Evolutionary conservation across 73 alveolate species (phyloP).

Genomic region (Durusdinium trenchii): DNA sequence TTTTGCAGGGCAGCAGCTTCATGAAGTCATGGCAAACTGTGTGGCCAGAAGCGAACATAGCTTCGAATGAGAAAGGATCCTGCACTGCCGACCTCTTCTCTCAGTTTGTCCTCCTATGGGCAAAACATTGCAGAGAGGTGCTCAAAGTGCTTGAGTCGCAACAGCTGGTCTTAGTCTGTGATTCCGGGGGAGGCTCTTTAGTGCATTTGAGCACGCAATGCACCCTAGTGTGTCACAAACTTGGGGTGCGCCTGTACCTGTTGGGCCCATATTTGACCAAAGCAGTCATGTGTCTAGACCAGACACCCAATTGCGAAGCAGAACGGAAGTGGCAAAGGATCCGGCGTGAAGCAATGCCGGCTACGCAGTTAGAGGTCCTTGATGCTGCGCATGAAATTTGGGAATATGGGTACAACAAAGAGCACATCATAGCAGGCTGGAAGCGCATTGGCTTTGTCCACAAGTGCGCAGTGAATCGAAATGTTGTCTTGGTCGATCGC

Average conservation of each 20-base stretch:
- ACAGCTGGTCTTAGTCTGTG: neutral
- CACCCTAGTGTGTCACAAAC: neutral
- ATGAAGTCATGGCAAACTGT: neutral
- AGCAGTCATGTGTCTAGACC: slow-evolving; percentile 17
- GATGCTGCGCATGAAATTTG: slow-evolving; percentile 7
- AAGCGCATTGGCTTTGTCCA: neutral
- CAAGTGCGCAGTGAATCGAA: neutral
- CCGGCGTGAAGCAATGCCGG: neutral
- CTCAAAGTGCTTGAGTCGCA: neutral
- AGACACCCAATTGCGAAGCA: neutral
- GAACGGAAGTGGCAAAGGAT: neutral
- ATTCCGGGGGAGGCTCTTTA: slow-evolving; percentile 3
- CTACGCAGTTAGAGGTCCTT: neutral
- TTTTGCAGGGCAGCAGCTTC: neutral
- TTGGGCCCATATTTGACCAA: slow-evolving; percentile 5
- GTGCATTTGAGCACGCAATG: neutral
- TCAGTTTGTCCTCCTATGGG: neutral
- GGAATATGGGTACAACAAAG: neutral
- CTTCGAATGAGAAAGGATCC: neutral
- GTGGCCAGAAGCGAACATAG: neutral
- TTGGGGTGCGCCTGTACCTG: neutral
- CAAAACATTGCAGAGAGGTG: neutral
- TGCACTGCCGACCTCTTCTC: neutral
- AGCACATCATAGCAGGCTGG: neutral
- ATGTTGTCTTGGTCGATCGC: neutral